Conservation (phyloP, 2,329 filamentous ascomycete species). For the Colletotrichum incanum region DNA sequence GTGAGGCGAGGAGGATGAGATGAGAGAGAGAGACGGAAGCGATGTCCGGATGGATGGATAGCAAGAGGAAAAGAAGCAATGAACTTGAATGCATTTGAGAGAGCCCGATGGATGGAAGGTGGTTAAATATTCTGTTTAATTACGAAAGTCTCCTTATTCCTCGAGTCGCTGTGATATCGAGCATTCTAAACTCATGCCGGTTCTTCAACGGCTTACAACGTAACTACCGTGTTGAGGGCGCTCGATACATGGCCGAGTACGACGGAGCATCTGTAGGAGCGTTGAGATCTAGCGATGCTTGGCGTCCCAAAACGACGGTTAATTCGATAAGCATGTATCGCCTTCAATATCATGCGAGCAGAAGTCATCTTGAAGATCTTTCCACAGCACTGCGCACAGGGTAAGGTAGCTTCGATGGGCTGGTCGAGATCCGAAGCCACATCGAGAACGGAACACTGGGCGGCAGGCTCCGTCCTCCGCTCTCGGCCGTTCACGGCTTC, state of each 20-base stretch:
- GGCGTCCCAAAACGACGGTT: background rate
- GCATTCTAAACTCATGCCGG: no score
- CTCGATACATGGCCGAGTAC: no score
- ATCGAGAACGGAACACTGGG: slow-evolving; percentile 5
- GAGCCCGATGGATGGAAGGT: slow-evolving; percentile 39
- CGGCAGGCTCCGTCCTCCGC: background rate
- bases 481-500: slow-evolving; percentile 7
- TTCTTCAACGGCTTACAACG: background rate
- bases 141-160: slow-evolving; percentile 43
- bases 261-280: background rate
- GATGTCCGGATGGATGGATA: slow-evolving; percentile 41
- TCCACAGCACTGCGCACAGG: background rate
- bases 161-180: background rate
- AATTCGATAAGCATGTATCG: background rate
- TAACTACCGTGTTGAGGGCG: background rate
- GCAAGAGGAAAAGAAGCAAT: slow-evolving; percentile 44
- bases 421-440: slow-evolving; percentile 21
- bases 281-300: slow-evolving; percentile 4
- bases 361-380: background rate
- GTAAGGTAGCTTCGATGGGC: slow-evolving; percentile 1
- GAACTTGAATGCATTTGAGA: slow-evolving; percentile 44
- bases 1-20: slow-evolving; percentile 4
- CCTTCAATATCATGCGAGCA: background rate
- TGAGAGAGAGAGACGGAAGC: slow-evolving; percentile 8
- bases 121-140: slow-evolving; percentile 45